A percentile compares a stretch with the other conserved stretches of the same genome.
Evolutionary conservation across 2,329 filamentous ascomycete species (phyloP).

Genomic region (Ambrosiella beaveri): DNA sequence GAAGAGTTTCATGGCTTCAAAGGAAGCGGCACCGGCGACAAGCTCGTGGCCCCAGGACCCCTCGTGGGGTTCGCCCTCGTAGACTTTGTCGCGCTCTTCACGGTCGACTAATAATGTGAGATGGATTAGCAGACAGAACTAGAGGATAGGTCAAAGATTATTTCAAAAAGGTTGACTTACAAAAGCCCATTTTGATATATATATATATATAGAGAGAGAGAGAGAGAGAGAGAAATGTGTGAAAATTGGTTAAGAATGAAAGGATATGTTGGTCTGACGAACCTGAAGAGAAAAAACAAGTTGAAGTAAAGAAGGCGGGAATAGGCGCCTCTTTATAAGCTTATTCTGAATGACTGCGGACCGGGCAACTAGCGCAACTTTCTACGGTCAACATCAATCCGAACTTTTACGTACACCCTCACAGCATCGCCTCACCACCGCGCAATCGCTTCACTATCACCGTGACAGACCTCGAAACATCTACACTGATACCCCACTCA

Average conservation of each 20-base stretch:
- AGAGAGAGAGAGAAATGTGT: neutral
- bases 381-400: too few species aligned
- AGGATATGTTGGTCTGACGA: too few species aligned
- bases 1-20: slow-evolving; percentile 64
- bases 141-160: neutral
- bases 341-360: too few species aligned
- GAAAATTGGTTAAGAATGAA: neutral
- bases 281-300: too few species aligned
- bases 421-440: too few species aligned
- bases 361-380: too few species aligned
- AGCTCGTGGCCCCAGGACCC: slow-evolving; percentile 56
- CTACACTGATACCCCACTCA: too few species aligned
- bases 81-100: slow-evolving; percentile 9
- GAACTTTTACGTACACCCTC: too few species aligned
- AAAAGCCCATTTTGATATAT: slow-evolving; percentile 8
- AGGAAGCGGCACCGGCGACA: slow-evolving; percentile 57
- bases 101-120: slow-evolving; percentile 3
- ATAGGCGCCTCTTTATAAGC: too few species aligned
- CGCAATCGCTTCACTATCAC: too few species aligned
- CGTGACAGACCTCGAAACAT: too few species aligned
- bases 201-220: neutral
- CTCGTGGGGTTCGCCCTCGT: slow-evolving; percentile 21
- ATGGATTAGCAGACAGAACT: neutral
- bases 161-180: neutral
- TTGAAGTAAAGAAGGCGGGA: too few species aligned